A percentile compares a stretch with the other conserved stretches of the same genome.
These are phyloP conservation scores for Sinapis alba DNA, from an alignment of 441 rosid species.

Conservation along the genomic window DNA sequence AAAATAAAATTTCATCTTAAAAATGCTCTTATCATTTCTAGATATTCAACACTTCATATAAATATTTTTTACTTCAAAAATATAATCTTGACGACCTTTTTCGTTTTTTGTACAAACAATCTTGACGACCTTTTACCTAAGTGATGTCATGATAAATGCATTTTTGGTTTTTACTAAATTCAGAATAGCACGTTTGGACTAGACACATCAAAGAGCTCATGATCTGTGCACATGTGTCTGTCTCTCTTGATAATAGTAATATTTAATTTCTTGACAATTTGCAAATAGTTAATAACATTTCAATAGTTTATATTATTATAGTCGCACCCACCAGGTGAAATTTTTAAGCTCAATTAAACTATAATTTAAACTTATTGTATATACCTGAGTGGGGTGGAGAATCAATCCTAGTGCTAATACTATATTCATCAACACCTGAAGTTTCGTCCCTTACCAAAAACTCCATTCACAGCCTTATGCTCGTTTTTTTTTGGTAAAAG, in stretches of 20 bases:
- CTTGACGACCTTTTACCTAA: not conserved
- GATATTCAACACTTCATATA: no score
- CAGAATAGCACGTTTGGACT: constrained; percentile 22
- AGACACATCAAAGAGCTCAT: constrained; percentile 10
- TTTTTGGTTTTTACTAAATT: not conserved
- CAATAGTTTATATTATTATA: not conserved
- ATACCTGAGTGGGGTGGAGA: not conserved
- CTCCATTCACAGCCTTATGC: not conserved
- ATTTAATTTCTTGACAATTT: no score
- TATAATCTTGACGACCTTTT: no score
- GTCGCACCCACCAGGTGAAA: not conserved
- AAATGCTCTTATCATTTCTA: no score
- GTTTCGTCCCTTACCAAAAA: not conserved
- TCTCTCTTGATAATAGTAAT: no score
- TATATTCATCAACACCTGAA: not conserved
- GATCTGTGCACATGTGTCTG: not conserved
- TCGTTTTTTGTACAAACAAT: no score
- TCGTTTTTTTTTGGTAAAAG: no score
- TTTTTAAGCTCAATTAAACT: no score
- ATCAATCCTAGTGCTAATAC: no score
- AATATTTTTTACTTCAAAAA: no score
- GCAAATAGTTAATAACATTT: not conserved
- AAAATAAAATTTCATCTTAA: no score
- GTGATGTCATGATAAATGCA: not conserved
- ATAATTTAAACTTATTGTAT: no score